Base-by-base conservation (phyloP, 495 filamentous ascomycete genomes). In the Penicillium paxilli region DNA sequence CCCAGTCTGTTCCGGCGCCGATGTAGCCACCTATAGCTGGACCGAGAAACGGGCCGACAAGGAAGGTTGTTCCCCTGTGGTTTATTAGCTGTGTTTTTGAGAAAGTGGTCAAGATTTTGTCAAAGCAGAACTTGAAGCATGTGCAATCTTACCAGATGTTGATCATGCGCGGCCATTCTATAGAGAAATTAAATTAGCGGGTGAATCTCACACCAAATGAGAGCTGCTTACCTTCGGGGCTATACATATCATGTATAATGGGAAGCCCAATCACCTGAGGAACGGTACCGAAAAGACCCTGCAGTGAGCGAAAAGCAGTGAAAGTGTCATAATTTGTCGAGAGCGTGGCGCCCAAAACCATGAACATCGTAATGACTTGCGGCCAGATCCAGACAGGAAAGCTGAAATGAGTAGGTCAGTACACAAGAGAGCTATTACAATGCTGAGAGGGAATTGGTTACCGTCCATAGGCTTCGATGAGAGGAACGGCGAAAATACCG, bases 381-480 rank as follows among this genome's bases (percentile, higher is more conserved):
- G 77, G 74, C 74, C 76, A 83, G 32, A 83, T 71, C 56, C 80
- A 73, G 21, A 81, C 67, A 4, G 80, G 80, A 17, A 72, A 69
- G 25, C 69, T 76, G 9, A 14, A 19, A 25, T 25, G n/a, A 49
- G 24, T 19, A 23, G 17, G 10, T 20, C 14, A n/a, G 5, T 37
- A 37, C 4, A 16, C 11, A 11, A 28, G 26, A 5, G n/a, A n/a
- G n/a, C 26, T 28, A 28, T 28, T 5, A 28, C 26, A 28, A 5
- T 28, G 26, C 26, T n/a, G n/a, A n/a, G n/a, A n/a, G n/a, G n/a
- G n/a, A n/a, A n/a, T n/a, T n/a, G n/a, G n/a, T n/a, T n/a, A 77
- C 66, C 78, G 67, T 33, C 79, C 80, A 60, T 73, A 81, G 16
- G 74, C 65, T 49, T 80, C 73, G 44, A 75, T 70, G 0, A 82